A percentile compares a stretch with the other conserved stretches of the same genome.
Evolutionary conservation across 441 rosid species (phyloP).

Genomic region (Cnidoscolus chayamansa): DNA sequence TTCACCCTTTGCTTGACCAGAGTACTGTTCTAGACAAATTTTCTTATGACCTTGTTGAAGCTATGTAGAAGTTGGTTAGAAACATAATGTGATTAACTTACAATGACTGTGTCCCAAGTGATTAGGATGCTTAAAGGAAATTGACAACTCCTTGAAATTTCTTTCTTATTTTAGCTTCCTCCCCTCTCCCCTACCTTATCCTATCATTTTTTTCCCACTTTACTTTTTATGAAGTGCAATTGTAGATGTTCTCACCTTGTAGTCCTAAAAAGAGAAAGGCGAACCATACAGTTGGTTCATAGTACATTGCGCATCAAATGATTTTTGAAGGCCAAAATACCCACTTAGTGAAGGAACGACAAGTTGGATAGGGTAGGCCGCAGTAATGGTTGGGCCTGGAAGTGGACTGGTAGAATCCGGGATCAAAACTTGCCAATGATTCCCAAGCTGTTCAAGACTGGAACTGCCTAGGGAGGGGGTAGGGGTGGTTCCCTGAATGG

Average conservation of each 20-base stretch:
- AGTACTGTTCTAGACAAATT: background rate
- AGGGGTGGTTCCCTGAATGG: too few relatives aligned
- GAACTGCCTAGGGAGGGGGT: too few relatives aligned
- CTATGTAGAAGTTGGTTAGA: background rate
- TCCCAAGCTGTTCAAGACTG: too few relatives aligned
- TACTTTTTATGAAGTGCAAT: background rate
- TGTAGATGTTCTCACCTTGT: background rate
- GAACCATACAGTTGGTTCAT: too few relatives aligned
- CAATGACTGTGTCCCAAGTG: background rate
- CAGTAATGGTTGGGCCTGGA: too few relatives aligned
- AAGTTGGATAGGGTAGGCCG: background rate
- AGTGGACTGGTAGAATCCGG: too few relatives aligned
- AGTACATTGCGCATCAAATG: background rate
- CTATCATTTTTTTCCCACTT: too few relatives aligned
- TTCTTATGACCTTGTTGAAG: background rate
- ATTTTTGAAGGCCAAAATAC: background rate
- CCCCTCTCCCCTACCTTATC: too few relatives aligned
- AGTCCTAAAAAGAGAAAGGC: too few relatives aligned
- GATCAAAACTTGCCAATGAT: too few relatives aligned
- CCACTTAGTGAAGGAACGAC: background rate
- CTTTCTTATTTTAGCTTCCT: too few relatives aligned
- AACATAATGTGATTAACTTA: background rate
- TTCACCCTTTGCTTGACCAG: background rate
- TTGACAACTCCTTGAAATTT: background rate
- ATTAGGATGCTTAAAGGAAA: constrained; percentile 10